Percentiles rank a stretch among this genome's conserved stretches.
Evolutionary conservation across 352 stramenopile species (phyloP).

Genomic region (Halophytophthora polymorphica): DNA sequence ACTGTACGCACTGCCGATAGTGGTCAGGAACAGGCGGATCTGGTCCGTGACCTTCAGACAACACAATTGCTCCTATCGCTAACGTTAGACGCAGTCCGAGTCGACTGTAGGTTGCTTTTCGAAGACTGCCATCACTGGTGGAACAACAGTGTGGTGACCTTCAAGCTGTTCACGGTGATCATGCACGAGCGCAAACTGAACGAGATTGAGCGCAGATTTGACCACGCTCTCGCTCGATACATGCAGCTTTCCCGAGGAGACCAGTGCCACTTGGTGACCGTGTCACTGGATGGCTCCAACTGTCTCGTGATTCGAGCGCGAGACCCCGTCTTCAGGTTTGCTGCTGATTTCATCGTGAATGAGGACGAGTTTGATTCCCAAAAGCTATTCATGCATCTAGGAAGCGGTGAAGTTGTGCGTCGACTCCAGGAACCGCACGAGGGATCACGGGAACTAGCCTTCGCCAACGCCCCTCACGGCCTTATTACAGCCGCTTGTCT

Average conservation of each 20-base stretch:
- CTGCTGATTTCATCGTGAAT: slow-evolving; percentile 44
- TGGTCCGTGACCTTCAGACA: slow-evolving; percentile 15
- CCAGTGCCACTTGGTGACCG: slow-evolving; percentile 43
- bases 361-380: slow-evolving; percentile 45
- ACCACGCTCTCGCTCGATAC: slow-evolving; percentile 37
- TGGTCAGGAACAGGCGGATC: not conserved
- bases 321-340: slow-evolving; percentile 59
- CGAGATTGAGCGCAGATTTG: slow-evolving; percentile 46
- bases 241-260: slow-evolving; percentile 37
- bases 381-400: slow-evolving; percentile 25
- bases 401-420: slow-evolving; percentile 1
- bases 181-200: slow-evolving; percentile 42
- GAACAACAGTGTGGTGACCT: slow-evolving; percentile 12
- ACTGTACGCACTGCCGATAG: not conserved
- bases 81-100: slow-evolving; percentile 39
- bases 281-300: slow-evolving; percentile 24
- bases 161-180: slow-evolving; percentile 47
- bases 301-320: slow-evolving; percentile 38
- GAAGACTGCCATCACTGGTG: not conserved
- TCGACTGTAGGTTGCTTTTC: slow-evolving; percentile 13
- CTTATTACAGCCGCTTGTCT: slow-evolving; percentile 41
- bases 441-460: slow-evolving; percentile 21
- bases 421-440: slow-evolving; percentile 17
- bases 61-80: slow-evolving; percentile 44
- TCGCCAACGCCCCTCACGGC: slow-evolving; percentile 19